Conservation (phyloP, 805 yeast genomes). For the Komagataella pseudopastoris region DNA sequence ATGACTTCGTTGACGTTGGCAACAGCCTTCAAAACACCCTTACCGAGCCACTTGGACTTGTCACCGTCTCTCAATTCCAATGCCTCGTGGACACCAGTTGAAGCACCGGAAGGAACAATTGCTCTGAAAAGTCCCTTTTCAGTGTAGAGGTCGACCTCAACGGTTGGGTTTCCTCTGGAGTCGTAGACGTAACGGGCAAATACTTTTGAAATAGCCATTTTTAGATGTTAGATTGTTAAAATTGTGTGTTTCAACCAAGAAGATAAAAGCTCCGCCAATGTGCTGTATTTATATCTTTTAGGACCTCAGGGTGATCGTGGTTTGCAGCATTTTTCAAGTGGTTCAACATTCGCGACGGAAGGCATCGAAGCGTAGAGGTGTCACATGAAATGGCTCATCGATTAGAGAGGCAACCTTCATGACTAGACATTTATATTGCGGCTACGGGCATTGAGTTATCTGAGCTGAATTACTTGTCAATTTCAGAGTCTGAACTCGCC, state of each 20-base stretch:
- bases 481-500: neutral
- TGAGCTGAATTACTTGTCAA: neutral
- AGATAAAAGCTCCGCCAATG: neutral
- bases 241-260: neutral
- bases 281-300: neutral
- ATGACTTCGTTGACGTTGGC: constrained; percentile 88
- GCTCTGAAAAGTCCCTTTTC: constrained; percentile 91
- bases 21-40: constrained; percentile 97
- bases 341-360: neutral
- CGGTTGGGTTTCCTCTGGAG: constrained; percentile 99
- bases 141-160: constrained; percentile 93
- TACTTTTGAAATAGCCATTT: constrained; percentile 55
- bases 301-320: neutral
- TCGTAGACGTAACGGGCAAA: constrained; percentile 97
- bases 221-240: neutral
- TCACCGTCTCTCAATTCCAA: constrained; percentile 97
- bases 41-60: constrained; percentile 95
- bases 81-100: constrained; percentile 98
- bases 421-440: neutral
- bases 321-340: neutral
- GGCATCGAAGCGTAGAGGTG: neutral
- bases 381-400: neutral
- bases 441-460: neutral
- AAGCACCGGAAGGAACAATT: constrained; percentile 98
- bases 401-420: neutral